Base-by-base conservation (phyloP, 257 asterid species). In the Solanum paucissectum region DNA sequence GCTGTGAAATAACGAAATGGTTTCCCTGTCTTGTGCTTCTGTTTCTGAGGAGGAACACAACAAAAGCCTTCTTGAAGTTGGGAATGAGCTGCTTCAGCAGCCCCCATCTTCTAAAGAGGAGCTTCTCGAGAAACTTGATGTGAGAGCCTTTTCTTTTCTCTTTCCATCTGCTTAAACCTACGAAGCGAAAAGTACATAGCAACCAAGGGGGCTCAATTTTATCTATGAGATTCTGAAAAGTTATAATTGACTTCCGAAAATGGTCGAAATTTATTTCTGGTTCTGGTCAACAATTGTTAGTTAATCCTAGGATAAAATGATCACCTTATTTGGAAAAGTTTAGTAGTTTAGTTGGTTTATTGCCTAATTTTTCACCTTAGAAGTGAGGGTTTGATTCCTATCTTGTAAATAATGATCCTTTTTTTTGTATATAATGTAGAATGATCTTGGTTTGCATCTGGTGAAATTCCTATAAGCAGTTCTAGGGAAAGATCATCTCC, bases 41-140 rank as follows among this genome's bases (percentile, higher is more conserved):
- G 46, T 18, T 71, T 71, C 7, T 8, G 25, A 38, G 27, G 75
- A 38, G 42, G 86, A 85, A 52, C 58, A 21, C 38, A 74, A 66
- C 58, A 32, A 89, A 42, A 74, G 21, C n/a, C 88, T 89, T 29
- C 62, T 79, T 58, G 89, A 71, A 36, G 36, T 60, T 83, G 88
- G 86, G 12, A 83, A 55, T 36, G 44, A 71, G 74, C 86, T 89
- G 42, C 87, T 89, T 40, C 85, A 64, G 69, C 71, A 69, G 1
- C 89, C 68, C 12, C 58, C 64, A 21, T 64, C 69, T 66, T 86
- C 87, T 32, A 71, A 14, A 12, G 72, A 86, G 27, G 87, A 86
- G 87, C 90, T 89, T 69, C 36, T 89, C 18, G 27, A 73, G 20
- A 83, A 83, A 49, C 89, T 86, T 86, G 87, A 86, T 82, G 89